Evolutionary conservation across 495 filamentous ascomycete species (phyloP).

Genomic region (Podospora comata): DNA sequence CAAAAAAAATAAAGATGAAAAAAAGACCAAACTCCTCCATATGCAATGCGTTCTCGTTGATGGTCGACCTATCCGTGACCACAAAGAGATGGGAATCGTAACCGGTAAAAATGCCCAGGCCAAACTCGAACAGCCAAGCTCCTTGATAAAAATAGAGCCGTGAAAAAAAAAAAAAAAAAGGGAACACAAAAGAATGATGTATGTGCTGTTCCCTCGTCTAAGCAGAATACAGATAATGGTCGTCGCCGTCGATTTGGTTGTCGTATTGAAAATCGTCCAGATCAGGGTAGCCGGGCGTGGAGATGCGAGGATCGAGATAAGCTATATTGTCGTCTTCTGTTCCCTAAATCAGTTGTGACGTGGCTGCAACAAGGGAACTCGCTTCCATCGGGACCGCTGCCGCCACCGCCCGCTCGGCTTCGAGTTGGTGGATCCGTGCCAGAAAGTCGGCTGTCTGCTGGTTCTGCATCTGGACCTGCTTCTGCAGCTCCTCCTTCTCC

Average conservation of each 20-base stretch:
- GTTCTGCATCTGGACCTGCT: slow-evolving; percentile 32
- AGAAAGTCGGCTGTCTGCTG: slow-evolving; percentile 32
- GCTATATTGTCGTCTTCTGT: background rate
- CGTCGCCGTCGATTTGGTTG: background rate
- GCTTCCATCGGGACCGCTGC: slow-evolving; percentile 1
- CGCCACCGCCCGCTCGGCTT: slow-evolving; percentile 12
- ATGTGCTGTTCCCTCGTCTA: background rate
- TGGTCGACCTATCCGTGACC: background rate
- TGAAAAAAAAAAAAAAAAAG: background rate
- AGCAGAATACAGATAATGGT: background rate
- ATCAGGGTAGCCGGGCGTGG: background rate
- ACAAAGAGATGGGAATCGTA: slow-evolving; percentile 10
- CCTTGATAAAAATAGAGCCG: background rate
- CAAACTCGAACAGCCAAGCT: background rate
- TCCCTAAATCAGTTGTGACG: slow-evolving; percentile 26
- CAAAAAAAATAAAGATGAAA: background rate
- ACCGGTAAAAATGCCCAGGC: slow-evolving; percentile 16
- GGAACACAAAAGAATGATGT: background rate
- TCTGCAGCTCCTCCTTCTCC: slow-evolving; percentile 39
- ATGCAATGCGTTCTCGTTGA: background rate
- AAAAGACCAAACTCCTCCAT: background rate
- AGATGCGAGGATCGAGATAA: background rate
- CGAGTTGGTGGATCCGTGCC: slow-evolving; percentile 28
- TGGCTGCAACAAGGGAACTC: slow-evolving; percentile 14
- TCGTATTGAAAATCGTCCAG: background rate